Conservation (phyloP, 176 grass and related monocot species). For the Musa troglodytarum region DNA sequence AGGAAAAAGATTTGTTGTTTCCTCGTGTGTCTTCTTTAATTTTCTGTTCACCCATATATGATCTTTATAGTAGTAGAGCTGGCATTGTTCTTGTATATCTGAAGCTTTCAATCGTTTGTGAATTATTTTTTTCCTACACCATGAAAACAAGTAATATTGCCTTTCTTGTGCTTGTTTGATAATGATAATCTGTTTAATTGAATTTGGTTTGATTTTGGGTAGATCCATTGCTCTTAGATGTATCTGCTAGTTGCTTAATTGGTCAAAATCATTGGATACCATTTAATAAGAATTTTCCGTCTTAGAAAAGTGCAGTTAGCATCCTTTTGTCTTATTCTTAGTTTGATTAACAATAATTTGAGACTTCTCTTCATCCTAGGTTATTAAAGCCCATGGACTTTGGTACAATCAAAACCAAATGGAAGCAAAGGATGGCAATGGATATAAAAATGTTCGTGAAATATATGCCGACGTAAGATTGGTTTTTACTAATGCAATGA, state of each 20-base stretch:
- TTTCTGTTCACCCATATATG: neutral
- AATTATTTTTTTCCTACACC: too few relatives aligned
- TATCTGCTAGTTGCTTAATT: neutral
- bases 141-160: too few relatives aligned
- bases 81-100: too few relatives aligned
- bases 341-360: neutral
- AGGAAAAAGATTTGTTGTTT: neutral
- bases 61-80: too few relatives aligned
- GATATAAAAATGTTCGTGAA: constrained; percentile 73
- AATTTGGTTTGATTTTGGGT: neutral
- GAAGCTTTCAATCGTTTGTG: too few relatives aligned
- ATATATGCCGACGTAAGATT: constrained; percentile 90
- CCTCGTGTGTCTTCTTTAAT: neutral
- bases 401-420: constrained; percentile 73
- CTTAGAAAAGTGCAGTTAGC: neutral
- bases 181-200: too few relatives aligned
- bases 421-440: constrained; percentile 67
- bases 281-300: neutral
- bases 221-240: neutral
- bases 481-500: constrained; percentile 94
- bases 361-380: constrained; percentile 25
- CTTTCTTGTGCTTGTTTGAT: too few relatives aligned
- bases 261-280: neutral
- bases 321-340: neutral
- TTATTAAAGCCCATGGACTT: constrained; percentile 97